Base-by-base conservation (phyloP, 805 yeast species). In the Candida suzukii region DNA sequence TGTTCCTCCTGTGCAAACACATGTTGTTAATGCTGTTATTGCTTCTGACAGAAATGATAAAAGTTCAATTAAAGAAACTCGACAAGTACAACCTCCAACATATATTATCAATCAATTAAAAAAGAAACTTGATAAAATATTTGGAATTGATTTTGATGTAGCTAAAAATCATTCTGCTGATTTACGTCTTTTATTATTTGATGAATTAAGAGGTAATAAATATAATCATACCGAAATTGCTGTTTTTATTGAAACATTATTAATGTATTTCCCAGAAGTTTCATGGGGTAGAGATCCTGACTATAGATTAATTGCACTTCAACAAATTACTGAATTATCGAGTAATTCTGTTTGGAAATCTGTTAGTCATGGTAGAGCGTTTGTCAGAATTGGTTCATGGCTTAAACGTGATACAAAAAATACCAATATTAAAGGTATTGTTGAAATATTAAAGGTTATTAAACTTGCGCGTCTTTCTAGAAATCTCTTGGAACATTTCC, bases 371-470 rank as follows among this genome's bases (percentile, higher is more conserved):
- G 36, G 41, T 21, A 46, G 30, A 35, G 31, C 41, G n/a, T 44
- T 41, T 35, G 26, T 38, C 9, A 40, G 51, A 39, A 25, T 46
- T 19, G 28, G 43, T 34, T 40, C 39, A 16, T 48, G 51, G 51
- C 20, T 48, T n/a, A 20, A 41, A 6, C 33, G 20, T 12, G 51
- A 43, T 34, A 24, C 41, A 34, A 48, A 40, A 37, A 16, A 22
- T n/a, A 35, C 34, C 12, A 31, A 44, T 41, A 16, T 24, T 17
- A 39, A 37, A 14, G 43, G 38, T n/a, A 22, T 46, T 3, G 34
- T 22, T 8, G 29, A 24, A 8, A 20, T 37, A 14, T 19, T 48
- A 2, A 8, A 11, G 13, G 28, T 35, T 16, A 16, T 35, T 7
- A 35, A 32, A 10, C 24, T 27, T n/a, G 24, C 44, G 7, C 20